Base-by-base conservation (phyloP, 306 rosid species). In the Calophaca sinica region DNA sequence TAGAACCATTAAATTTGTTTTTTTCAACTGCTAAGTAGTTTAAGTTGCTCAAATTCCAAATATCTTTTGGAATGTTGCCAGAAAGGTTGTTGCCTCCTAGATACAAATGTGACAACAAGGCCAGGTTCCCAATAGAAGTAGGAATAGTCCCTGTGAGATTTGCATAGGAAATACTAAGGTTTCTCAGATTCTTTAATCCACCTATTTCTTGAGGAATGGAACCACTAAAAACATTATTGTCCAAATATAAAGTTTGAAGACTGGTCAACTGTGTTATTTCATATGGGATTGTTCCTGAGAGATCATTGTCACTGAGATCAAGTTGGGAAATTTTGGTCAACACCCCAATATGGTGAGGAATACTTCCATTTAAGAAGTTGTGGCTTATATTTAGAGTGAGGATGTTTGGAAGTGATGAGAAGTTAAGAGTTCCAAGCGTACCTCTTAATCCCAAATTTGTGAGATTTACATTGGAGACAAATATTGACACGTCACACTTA, bases 401-500 rank as follows among this genome's bases (percentile, higher is more conserved):
- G 5, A 79, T 33, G 13, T 73, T 64, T 14, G 63, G 68, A 58
- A 79, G 66, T 5, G 52, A 65, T 0, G 79, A 64, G 13, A 79
- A 64, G 26, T 55, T 79, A 9, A 79, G 74, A 72, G 2, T 64
- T 15, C 55, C 13, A 54, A 79, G 79, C 1, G 62, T 72, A 79
- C 83, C 83, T 53, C 7, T 48, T 1, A 79, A 54, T 2, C 74
- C 74, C 59, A 65, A 0, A n/a, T 0, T 39, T 3, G 15, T 6
- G 3, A 72, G 74, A 29, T 6, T 35, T 5, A 79, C 35, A 3
- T 2, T n/a, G 29, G n/a, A 54, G 36, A 79, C 49, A 4, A 9
- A 33, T 2, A 1, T 20, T 20, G 26, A 20, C 26, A 20, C 26
- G 26, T 20, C 26, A 20, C 26, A 20, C 26, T 20, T 20, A n/a